Percentiles rank a stretch among this genome's conserved stretches.
phyloP scores from a whole-genome alignment of 352 stramenopile species.

The Phytopythium cucurbitacearum region DNA sequence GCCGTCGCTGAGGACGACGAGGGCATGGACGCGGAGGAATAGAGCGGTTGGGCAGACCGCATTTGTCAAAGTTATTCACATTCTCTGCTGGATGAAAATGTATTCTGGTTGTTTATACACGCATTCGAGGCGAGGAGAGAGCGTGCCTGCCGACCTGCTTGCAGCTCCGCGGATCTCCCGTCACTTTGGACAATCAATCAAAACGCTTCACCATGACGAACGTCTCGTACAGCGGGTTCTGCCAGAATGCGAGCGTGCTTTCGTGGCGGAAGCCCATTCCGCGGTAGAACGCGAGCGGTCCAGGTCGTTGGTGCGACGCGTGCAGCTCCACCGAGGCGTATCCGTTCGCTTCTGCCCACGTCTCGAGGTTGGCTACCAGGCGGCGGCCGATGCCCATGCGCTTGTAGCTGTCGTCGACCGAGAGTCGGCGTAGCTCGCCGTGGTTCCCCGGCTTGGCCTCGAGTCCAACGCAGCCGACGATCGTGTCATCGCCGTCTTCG shows the following conservation, averaged over 20 bases:
- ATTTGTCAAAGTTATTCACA: no score
- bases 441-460: slow-evolving; percentile 12
- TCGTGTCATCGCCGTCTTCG: slow-evolving; percentile 10
- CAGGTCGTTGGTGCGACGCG: slow-evolving; percentile 10
- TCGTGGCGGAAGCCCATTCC: slow-evolving; percentile 23
- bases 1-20: slow-evolving; percentile 29
- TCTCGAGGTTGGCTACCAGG: slow-evolving; percentile 17
- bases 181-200: no score
- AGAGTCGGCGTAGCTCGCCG: slow-evolving; percentile 25
- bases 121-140: no score
- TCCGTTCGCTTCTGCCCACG: slow-evolving; percentile 12
- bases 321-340: slow-evolving; percentile 18
- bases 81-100: no score
- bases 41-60: no score
- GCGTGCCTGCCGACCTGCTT: no score
- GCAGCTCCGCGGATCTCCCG: no score
- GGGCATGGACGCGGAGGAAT: slow-evolving; percentile 54
- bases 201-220: slow-evolving; percentile 24
- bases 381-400: slow-evolving; percentile 21
- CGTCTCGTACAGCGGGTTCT: slow-evolving; percentile 27
- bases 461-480: slow-evolving; percentile 23
- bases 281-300: slow-evolving; percentile 24
- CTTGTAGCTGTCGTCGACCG: slow-evolving; percentile 18
- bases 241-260: slow-evolving; percentile 14
- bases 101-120: no score